These are phyloP conservation scores for Cordyceps javanica DNA, from an alignment of 2,329 filamentous ascomycete genomes.

Conservation along the genomic window DNA sequence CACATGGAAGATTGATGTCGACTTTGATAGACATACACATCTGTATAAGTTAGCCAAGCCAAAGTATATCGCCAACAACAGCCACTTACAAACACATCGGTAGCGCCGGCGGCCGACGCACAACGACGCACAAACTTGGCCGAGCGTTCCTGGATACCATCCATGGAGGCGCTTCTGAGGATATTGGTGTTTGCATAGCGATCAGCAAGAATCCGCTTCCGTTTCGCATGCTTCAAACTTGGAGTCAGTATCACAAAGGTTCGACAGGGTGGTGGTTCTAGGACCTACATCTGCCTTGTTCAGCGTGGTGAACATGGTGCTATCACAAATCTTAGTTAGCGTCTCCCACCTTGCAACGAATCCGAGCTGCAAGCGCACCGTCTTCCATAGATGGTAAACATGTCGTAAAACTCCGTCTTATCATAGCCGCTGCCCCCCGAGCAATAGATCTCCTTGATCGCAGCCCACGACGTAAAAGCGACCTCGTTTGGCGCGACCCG, in stretches of 20 bases:
- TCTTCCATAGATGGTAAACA: slow-evolving; percentile 52
- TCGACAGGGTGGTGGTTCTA: background rate
- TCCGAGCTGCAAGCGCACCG: slow-evolving; percentile 33
- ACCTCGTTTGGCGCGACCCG: slow-evolving; percentile 53
- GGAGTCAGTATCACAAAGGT: background rate
- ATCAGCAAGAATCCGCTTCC: slow-evolving; percentile 58
- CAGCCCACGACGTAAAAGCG: slow-evolving; percentile 49
- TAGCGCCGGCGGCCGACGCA: slow-evolving; percentile 32
- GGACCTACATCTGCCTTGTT: slow-evolving; percentile 44
- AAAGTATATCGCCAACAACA: background rate
- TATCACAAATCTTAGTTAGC: slow-evolving; percentile 21
- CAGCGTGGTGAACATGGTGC: slow-evolving; percentile 56
- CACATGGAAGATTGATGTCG: background rate
- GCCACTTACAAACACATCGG: slow-evolving; percentile 55
- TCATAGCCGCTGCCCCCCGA: slow-evolving; percentile 57
- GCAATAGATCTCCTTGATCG: slow-evolving; percentile 58
- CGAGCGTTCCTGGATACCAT: slow-evolving; percentile 53
- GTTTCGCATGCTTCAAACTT: slow-evolving; percentile 48
- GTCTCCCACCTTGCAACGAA: background rate
- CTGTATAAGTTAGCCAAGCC: slow-evolving; percentile 18
- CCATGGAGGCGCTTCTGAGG: slow-evolving; percentile 47
- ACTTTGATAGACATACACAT: slow-evolving; percentile 22
- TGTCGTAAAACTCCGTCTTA: slow-evolving; percentile 58
- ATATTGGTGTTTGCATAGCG: slow-evolving; percentile 65
- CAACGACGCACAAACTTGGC: slow-evolving; percentile 50